Base-by-base conservation (phyloP, 306 rosid species). In the Astragalus membranaceus region DNA sequence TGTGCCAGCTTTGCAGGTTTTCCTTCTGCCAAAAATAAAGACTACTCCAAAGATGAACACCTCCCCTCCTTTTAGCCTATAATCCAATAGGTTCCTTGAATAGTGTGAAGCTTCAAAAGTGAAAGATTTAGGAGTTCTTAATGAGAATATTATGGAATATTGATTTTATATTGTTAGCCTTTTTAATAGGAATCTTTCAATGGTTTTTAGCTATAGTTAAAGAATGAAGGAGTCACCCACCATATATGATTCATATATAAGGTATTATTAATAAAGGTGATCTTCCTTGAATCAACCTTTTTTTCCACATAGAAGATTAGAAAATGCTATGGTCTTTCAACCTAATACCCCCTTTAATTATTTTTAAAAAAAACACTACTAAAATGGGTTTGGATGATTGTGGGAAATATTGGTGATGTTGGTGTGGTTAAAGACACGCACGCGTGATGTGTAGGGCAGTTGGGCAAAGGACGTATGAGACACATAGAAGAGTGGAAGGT, bases 71-170 rank as follows among this genome's bases (percentile, higher is more conserved):
- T 26, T 23, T 4, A 4, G 10, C 41, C 58, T 66, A 54, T 46
- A 71, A 77, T 70, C 74, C 71, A 74, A 64, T 64, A 50, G 52
- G 70, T 78, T 74, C 52, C 54, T 74, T 51, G 73, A 70, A 41
- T 4, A 57, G 73, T 6, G 80, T 65, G 80, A 70, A 70, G 64
- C 72, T 74, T 78, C 49, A 64, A 82, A 82, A 69, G 73, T 48
- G 43, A 3, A 36, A 48, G 29, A 30, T 52, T 57, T 80, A 1
- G 0, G 3, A 37, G 23, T 49, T 53, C 46, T 50, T 49, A 50
- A 71, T 49, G 62, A 70, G 67, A 58, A 51, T 50, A 71, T 44
- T 41, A 41, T 70, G 39, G 44, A 73, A 46, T 53, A 74, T 62
- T 35, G 30, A 32, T 74, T 69, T 69, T 51, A 58, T 76, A 72